Conservation (phyloP, 1,139 yeast genomes). For the Saccharomyces uvarum region DNA sequence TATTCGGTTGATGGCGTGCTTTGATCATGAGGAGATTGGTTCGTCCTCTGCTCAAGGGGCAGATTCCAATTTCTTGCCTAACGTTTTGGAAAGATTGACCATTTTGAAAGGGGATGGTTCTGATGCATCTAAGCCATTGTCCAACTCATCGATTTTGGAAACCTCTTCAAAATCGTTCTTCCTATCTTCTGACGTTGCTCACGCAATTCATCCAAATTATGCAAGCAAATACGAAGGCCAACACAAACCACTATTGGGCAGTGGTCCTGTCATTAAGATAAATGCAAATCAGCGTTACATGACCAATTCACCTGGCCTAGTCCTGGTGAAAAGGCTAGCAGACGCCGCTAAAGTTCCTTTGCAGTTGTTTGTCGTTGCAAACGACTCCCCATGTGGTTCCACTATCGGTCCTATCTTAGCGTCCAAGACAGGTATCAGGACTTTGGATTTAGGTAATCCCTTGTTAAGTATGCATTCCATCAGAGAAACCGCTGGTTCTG, state of each 20-base stretch:
- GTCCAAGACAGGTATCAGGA: conserved; percentile 80
- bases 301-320: conserved; percentile 86
- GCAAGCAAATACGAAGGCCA: conserved; percentile 61
- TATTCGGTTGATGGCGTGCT: conserved; percentile 66
- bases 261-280: conserved; percentile 87
- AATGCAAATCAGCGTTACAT: conserved; percentile 95
- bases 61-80: conserved; percentile 81
- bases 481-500: conserved; percentile 85
- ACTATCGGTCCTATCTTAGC: conserved; percentile 94
- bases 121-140: conserved; percentile 22
- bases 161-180: conserved; percentile 78
- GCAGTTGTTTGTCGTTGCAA: conserved; percentile 80
- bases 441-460: conserved; percentile 89
- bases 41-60: conserved; percentile 95
- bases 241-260: conserved; percentile 74
- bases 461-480: conserved; percentile 93
- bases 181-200: conserved; percentile 93
- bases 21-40: conserved; percentile 95
- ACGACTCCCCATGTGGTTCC: conserved; percentile 91
- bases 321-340: conserved; percentile 67
- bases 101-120: conserved; percentile 38
- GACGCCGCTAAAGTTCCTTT: conserved; percentile 57
- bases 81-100: conserved; percentile 61
- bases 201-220: conserved; percentile 93
- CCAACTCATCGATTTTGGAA: conserved; percentile 42